phyloP scores from a whole-genome alignment of 371 early-diverging fungal genomes.

The Mortierella sp. region DNA sequence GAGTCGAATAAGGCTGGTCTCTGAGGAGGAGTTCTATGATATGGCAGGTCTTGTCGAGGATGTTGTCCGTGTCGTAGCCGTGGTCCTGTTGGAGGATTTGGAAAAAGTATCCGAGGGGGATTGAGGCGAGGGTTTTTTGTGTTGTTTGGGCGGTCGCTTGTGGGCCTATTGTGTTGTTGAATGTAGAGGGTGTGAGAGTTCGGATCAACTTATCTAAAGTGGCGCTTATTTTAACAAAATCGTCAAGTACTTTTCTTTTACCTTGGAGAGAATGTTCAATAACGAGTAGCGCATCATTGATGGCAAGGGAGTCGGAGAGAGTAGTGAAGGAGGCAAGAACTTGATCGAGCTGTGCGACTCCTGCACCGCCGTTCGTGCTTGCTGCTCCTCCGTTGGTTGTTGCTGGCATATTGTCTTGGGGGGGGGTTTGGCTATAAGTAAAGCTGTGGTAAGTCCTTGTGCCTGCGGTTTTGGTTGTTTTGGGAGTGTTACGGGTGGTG shows the following conservation, averaged over 20 bases:
- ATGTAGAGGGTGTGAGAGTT: too few relatives aligned
- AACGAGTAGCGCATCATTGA: conserved; percentile 37
- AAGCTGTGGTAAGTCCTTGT: too few relatives aligned
- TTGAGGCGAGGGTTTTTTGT: conserved; percentile 21
- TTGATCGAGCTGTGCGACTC: conserved; percentile 15
- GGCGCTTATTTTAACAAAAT: background rate
- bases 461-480: too few relatives aligned
- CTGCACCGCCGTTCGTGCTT: background rate
- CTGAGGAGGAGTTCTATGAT: conserved; percentile 29
- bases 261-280: conserved; percentile 33
- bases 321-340: conserved; percentile 26
- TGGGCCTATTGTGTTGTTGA: background rate
- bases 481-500: too few relatives aligned
- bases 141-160: background rate
- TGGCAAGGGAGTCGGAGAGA: conserved; percentile 33
- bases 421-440: too few relatives aligned
- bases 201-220: background rate
- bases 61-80: conserved; percentile 36
- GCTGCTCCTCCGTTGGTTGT: background rate
- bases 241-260: background rate
- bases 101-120: conserved; percentile 40
- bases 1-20: conserved; percentile 17
- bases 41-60: conserved; percentile 31
- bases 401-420: conserved; percentile 22
- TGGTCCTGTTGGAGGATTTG: conserved; percentile 38